Conservation (phyloP, 352 stramenopile species). For the Globisporangium recalcitrans region DNA sequence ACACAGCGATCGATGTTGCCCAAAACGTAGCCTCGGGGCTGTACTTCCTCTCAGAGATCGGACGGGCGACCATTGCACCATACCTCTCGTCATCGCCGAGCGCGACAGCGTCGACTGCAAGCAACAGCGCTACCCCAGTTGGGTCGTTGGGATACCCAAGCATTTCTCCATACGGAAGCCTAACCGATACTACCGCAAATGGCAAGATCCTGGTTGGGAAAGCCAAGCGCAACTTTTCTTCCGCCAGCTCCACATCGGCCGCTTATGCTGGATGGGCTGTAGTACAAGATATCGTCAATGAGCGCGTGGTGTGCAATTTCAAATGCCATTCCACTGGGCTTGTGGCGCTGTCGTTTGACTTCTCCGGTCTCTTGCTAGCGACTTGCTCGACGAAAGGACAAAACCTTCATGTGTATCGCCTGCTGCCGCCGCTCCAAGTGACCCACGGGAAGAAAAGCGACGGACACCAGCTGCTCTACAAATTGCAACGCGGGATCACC, state of each 20-base stretch:
- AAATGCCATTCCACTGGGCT: slow-evolving; percentile 68
- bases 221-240: slow-evolving; percentile 15
- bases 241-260: slow-evolving; percentile 10
- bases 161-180: slow-evolving; percentile 14
- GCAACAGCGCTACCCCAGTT: slow-evolving; percentile 15
- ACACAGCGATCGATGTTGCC: slow-evolving; percentile 74
- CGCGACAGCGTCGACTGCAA: slow-evolving; percentile 14
- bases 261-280: slow-evolving; percentile 54
- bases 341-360: slow-evolving; percentile 72
- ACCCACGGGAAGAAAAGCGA: slow-evolving; percentile 8
- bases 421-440: slow-evolving; percentile 52
- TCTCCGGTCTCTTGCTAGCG: slow-evolving; percentile 65
- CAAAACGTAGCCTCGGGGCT: slow-evolving; percentile 85
- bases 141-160: slow-evolving; percentile 19
- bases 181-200: slow-evolving; percentile 3
- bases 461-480: slow-evolving; percentile 68
- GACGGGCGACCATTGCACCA: slow-evolving; percentile 57
- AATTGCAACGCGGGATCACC: slow-evolving; percentile 84
- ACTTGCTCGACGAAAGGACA: slow-evolving; percentile 82
- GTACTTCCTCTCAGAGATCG: slow-evolving; percentile 80
- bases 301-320: slow-evolving; percentile 66
- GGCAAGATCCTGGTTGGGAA: slow-evolving; percentile 5
- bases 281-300: slow-evolving; percentile 60
- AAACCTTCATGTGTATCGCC: slow-evolving; percentile 80
- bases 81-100: slow-evolving; percentile 69